phyloP scores from a whole-genome alignment of 148 eudicot species.

The Tetragonia tetragonoides region DNA sequence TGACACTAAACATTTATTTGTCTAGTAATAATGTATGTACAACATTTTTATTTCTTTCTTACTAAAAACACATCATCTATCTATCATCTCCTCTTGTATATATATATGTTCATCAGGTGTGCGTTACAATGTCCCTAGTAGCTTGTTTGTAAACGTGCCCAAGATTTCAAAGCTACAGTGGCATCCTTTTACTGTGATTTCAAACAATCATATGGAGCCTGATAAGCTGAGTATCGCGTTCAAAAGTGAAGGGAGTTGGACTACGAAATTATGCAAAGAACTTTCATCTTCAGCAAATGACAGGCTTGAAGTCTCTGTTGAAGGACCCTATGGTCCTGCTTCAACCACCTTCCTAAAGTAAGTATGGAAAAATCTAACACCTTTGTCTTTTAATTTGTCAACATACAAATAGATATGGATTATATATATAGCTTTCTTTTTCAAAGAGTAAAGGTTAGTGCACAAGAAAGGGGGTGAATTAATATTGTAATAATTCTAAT shows the following conservation, averaged over 20 bases:
- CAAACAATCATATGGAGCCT: conserved; percentile 51
- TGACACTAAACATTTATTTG: no score
- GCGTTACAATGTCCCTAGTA: conserved; percentile 57
- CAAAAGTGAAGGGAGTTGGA: conserved; percentile 50
- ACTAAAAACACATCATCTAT: no score
- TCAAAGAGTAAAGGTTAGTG: no score
- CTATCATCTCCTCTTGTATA: no score
- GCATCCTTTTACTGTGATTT: conserved; percentile 78
- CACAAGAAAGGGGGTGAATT: no score
- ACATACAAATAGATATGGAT: no score
- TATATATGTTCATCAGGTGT: conserved; percentile 32
- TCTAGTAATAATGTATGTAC: no score
- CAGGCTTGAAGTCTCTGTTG: conserved; percentile 43
- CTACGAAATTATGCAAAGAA: conserved; percentile 37
- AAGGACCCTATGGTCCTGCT: conserved; percentile 55
- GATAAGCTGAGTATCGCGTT: conserved; percentile 58
- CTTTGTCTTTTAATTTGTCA: no score
- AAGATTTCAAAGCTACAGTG: conserved; percentile 73
- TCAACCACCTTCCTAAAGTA: conserved; percentile 42
- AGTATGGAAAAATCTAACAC: neutral
- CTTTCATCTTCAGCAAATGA: conserved; percentile 46
- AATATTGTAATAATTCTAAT: no score
- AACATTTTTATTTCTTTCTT: no score
- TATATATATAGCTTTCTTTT: no score
- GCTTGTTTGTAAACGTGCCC: conserved; percentile 60